Base-by-base conservation (phyloP, 306 rosid species). In the Coriaria nepalensis region DNA sequence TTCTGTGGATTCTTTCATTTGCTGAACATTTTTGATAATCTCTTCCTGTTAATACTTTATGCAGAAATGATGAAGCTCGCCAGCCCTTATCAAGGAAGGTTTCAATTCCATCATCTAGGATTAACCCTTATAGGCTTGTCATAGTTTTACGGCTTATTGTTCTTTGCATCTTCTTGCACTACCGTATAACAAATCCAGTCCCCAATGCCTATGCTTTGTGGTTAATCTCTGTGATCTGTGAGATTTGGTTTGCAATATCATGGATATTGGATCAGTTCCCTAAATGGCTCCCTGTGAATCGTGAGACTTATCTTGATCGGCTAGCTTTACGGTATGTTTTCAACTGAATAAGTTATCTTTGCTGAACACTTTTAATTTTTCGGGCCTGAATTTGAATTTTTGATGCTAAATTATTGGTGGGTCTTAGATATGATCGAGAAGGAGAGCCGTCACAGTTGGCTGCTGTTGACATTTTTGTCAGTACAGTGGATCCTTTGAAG, bases 201-300 rank as follows among this genome's bases (percentile, higher is more conserved):
- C 71, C 64, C 56, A 82, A 90, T 79, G 98, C 98, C 51, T 85
- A 43, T 66, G 77, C 86, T 10, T 56, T 90, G 69, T 90, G 98
- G 98, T 62, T 90, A 50, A 64, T 85, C 61, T 90, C 96, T 2
- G 98, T 90, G 65, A 85, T 90, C 55, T 90, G 98, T 72, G 98
- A 90, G 81, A 79, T 90, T 58, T 90, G 98, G 98, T 90, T 90
- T 52, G 95, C 98, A 37, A 49, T 90, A 0, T 90, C 98, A 42
- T 90, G 98, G 98, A 85, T 90, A 56, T 71, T 90, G 59, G 98
- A 90, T 90, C 98, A 90, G 68, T 82, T 90, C 60, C 98, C 94
- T 5, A 90, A 90, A 70, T 90, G 98, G 98, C 78, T 85, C n/a
- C 96, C 98, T 6, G 87, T 90, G 8, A 90, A 90, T 71, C 98